phyloP scores from a whole-genome alignment of 768 basidiomycete genomes.

The Kwoniella pini region DNA sequence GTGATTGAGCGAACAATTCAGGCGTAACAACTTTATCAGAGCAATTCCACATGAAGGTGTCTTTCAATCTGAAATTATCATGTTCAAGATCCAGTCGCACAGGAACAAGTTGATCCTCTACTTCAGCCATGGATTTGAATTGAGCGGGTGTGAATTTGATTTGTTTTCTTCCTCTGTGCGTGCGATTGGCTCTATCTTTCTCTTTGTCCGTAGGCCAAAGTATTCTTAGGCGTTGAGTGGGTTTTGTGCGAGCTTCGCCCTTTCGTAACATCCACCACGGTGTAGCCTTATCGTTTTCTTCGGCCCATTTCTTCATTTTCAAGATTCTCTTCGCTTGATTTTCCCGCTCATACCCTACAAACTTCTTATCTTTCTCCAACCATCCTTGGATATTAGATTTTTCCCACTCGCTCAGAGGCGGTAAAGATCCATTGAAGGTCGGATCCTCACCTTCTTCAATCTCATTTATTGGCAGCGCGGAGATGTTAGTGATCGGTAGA shows the following conservation, averaged over 20 bases:
- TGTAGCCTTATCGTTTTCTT: slow-evolving; percentile 63
- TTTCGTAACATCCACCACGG: slow-evolving; percentile 57
- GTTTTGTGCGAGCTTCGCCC: slow-evolving; percentile 55
- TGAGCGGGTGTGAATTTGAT: slow-evolving; percentile 61
- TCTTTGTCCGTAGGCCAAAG: slow-evolving; percentile 59
- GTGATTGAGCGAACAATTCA: slow-evolving; percentile 81
- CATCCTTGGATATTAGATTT: slow-evolving; percentile 63
- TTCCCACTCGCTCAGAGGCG: slow-evolving; percentile 61
- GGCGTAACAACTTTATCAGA: slow-evolving; percentile 88
- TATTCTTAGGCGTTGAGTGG: slow-evolving; percentile 59
- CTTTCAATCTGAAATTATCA: slow-evolving; percentile 88
- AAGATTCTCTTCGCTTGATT: slow-evolving; percentile 60
- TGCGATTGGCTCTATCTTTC: slow-evolving; percentile 57
- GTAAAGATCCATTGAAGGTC: slow-evolving; percentile 55
- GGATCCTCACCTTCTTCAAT: slow-evolving; percentile 59
- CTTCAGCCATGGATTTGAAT: slow-evolving; percentile 52
- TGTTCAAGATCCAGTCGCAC: slow-evolving; percentile 96
- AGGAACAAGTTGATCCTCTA: slow-evolving; percentile 78
- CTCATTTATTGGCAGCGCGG: slow-evolving; percentile 64
- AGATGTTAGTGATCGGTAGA: slow-evolving; percentile 64
- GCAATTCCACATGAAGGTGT: slow-evolving; percentile 96
- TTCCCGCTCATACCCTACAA: slow-evolving; percentile 50
- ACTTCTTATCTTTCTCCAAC: slow-evolving; percentile 65
- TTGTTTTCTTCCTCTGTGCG: slow-evolving; percentile 60
- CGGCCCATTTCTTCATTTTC: slow-evolving; percentile 62